A percentile compares a stretch with the other conserved stretches of the same genome.
These are phyloP conservation scores for Citrus maxima DNA, from an alignment of 345 rosid genomes.

Conservation along the genomic window DNA sequence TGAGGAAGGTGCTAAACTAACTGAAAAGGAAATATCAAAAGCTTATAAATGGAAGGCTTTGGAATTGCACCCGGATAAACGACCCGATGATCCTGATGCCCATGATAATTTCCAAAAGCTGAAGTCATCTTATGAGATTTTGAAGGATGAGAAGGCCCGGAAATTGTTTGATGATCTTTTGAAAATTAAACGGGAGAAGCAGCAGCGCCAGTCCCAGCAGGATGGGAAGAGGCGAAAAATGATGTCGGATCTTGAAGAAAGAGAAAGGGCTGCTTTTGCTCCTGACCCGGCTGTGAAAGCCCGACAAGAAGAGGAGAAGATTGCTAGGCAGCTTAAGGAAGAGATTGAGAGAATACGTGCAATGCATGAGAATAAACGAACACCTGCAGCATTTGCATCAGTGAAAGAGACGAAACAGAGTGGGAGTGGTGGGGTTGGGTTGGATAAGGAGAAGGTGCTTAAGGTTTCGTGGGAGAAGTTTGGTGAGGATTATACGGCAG, in stretches of 20 bases:
- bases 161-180: constrained; percentile 83
- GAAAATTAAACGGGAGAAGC: constrained; percentile 63
- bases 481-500: constrained; percentile 62
- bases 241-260: constrained; percentile 80
- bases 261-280: constrained; percentile 71
- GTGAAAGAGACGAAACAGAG: constrained; percentile 34
- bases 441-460: constrained; percentile 63
- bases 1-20: constrained; percentile 75
- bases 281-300: constrained; percentile 41
- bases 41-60: constrained; percentile 75
- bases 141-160: constrained; percentile 75
- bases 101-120: constrained; percentile 73
- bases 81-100: constrained; percentile 83
- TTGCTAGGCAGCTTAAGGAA: constrained; percentile 64
- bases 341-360: constrained; percentile 73
- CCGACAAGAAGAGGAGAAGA: constrained; percentile 62
- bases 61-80: constrained; percentile 83
- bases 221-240: constrained; percentile 72
- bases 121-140: constrained; percentile 69
- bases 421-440: constrained; percentile 21
- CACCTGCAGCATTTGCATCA: constrained; percentile 23
- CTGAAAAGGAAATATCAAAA: constrained; percentile 69
- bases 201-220: constrained; percentile 44
- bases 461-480: constrained; percentile 76
- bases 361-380: constrained; percentile 42